A percentile compares a stretch with the other conserved stretches of the same genome.
Conservation (phyloP, 2,329 filamentous ascomycete genomes). For the Leptographium radiaticola region DNA sequence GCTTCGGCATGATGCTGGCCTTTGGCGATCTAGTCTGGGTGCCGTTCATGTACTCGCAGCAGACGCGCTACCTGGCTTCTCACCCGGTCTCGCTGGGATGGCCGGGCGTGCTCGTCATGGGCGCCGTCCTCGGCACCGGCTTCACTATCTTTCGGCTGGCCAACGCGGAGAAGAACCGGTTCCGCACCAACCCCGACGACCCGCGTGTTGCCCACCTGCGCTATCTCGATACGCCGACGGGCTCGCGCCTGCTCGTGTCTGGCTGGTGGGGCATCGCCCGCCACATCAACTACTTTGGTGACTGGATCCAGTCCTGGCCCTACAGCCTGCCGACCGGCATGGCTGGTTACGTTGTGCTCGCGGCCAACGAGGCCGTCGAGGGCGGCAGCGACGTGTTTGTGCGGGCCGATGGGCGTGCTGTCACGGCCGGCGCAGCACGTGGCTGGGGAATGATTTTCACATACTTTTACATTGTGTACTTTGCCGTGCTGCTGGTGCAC, state of each 20-base stretch:
- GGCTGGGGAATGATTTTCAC: conserved; percentile 82
- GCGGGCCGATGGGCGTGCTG: conserved; percentile 46
- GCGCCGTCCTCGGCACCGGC: conserved; percentile 56
- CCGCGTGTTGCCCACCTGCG: conserved; percentile 66
- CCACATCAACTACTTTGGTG: conserved; percentile 92
- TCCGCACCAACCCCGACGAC: conserved; percentile 77
- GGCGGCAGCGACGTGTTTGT: conserved; percentile 34
- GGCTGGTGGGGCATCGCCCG: conserved; percentile 91
- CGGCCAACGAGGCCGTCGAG: conserved; percentile 30
- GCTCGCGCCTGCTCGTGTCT: conserved; percentile 66
- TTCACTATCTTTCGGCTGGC: conserved; percentile 88
- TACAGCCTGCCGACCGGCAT: conserved; percentile 79
- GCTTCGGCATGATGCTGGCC: conserved; percentile 88
- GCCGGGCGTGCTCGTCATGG: conserved; percentile 48
- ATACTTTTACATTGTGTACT: conserved; percentile 92
- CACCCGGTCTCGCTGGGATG: conserved; percentile 71
- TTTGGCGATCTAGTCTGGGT: conserved; percentile 93
- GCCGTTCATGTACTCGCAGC: conserved; percentile 76
- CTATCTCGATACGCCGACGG: conserved; percentile 73
- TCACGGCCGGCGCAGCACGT: conserved; percentile 58
- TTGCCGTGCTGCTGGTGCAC: conserved; percentile 74
- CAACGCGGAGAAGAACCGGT: conserved; percentile 90
- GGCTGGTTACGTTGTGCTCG: conserved; percentile 64
- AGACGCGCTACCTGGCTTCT: conserved; percentile 71
- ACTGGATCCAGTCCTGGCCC: conserved; percentile 89